Evolutionary conservation across 495 filamentous ascomycete species (phyloP).

Genomic region (Aspergillus homomorphus): DNA sequence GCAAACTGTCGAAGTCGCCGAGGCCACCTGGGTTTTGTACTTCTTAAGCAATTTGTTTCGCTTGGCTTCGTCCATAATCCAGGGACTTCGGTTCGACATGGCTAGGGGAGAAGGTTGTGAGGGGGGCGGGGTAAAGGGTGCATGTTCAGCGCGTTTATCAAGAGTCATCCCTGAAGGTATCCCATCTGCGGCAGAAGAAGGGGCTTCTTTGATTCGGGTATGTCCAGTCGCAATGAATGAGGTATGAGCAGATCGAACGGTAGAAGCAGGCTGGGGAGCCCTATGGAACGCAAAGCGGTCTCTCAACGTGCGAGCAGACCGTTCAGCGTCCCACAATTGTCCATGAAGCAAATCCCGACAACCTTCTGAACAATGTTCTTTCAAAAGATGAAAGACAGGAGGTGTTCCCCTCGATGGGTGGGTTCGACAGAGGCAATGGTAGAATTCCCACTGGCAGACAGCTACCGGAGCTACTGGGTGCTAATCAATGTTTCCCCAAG

Average conservation of each 20-base stretch:
- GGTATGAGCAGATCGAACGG: conserved; percentile 8
- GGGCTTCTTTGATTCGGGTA: conserved; percentile 7
- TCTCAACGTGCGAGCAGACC: conserved; percentile 49
- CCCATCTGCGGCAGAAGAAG: conserved; percentile 32
- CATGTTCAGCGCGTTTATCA: conserved; percentile 46
- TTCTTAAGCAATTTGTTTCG: conserved; percentile 43
- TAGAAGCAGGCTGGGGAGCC: conserved; percentile 44
- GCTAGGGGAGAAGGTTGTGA: conserved; percentile 28
- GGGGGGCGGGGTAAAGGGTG: conserved; percentile 30
- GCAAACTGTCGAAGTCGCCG: conserved; percentile 41
- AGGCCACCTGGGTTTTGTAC: conserved; percentile 48
- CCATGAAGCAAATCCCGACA: conserved; percentile 32
- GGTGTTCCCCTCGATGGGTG: not conserved
- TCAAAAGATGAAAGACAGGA: conserved; percentile 9
- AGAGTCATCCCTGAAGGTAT: conserved; percentile 40
- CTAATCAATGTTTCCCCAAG: not conserved
- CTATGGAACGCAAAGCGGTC: conserved; percentile 54
- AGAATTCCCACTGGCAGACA: not conserved
- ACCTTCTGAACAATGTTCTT: conserved; percentile 8
- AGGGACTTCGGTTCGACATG: conserved; percentile 36
- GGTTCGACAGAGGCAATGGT: not conserved
- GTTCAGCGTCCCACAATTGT: conserved; percentile 51
- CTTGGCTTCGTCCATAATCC: conserved; percentile 40
- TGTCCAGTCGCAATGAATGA: conserved; percentile 16
- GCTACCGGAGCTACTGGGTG: not conserved